Evolutionary conservation across 129 eudicot genomes (phyloP).

Genomic region (Escallonia herrerae): DNA sequence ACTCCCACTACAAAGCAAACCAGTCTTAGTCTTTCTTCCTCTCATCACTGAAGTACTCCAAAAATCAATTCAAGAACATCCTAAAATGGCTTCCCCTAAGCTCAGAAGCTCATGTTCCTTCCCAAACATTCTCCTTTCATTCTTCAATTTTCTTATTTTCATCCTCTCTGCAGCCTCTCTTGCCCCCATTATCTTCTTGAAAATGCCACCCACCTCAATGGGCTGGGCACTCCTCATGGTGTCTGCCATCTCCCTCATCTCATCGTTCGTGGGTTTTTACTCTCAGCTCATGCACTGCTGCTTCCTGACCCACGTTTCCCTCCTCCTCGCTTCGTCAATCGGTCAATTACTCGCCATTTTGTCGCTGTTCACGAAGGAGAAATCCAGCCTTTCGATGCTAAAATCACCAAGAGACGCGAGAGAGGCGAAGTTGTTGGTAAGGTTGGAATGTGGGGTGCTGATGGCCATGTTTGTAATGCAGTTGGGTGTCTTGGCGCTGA

Average conservation of each 20-base stretch:
- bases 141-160: slow-evolving; percentile 49
- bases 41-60: background rate
- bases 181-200: slow-evolving; percentile 47
- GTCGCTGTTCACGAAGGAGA: slow-evolving; percentile 49
- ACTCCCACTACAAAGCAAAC: background rate
- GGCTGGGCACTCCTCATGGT: slow-evolving; percentile 52
- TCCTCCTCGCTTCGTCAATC: slow-evolving; percentile 44
- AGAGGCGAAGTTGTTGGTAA: slow-evolving; percentile 53
- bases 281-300: slow-evolving; percentile 47
- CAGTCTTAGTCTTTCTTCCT: background rate
- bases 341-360: slow-evolving; percentile 42
- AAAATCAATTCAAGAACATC: background rate
- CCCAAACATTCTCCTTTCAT: slow-evolving; percentile 38
- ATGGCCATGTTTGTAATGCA: slow-evolving; percentile 64
- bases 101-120: slow-evolving; percentile 49
- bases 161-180: slow-evolving; percentile 49
- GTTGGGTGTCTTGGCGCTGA: slow-evolving; percentile 31
- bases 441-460: slow-evolving; percentile 60
- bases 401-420: slow-evolving; percentile 42
- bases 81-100: slow-evolving; percentile 44
- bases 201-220: slow-evolving; percentile 54
- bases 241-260: slow-evolving; percentile 45
- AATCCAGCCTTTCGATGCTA: slow-evolving; percentile 41
- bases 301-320: slow-evolving; percentile 51
- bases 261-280: slow-evolving; percentile 54